A percentile compares a stretch with the other conserved stretches of the same genome.
Evolutionary conservation across 225 moss, liverwort and hornwort species (phyloP).

Genomic region (Lunularia cruciata): DNA sequence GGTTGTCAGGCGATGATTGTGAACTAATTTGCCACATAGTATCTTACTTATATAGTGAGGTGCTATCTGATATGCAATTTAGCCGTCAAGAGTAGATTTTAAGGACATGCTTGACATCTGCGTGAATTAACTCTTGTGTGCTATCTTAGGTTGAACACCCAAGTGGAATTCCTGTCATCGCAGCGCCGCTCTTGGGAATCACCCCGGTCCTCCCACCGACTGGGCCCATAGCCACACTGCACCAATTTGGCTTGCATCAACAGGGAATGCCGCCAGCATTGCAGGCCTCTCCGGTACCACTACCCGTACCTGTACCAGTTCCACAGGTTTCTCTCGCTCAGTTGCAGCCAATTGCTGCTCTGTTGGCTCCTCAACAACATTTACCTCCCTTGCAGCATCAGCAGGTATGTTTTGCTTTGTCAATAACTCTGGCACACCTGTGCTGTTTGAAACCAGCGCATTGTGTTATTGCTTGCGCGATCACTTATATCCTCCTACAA

Average conservation of each 20-base stretch:
- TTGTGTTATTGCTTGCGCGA: too few species aligned
- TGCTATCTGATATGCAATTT: too few species aligned
- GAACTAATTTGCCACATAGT: too few species aligned
- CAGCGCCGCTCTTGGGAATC: constrained; percentile 54
- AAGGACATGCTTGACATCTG: too few species aligned
- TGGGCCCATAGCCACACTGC: constrained; percentile 59
- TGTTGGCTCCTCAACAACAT: constrained; percentile 61
- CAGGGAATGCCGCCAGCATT: constrained; percentile 56
- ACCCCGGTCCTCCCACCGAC: constrained; percentile 58
- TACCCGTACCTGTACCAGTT: too few species aligned
- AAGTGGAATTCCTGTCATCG: constrained; percentile 61
- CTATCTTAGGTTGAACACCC: constrained; percentile 67
- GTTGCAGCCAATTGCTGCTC: constrained; percentile 64
- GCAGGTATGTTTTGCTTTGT: constrained; percentile 47
- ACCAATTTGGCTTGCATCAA: constrained; percentile 72
- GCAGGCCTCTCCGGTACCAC: constrained; percentile 53
- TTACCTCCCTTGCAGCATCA: constrained; percentile 55
- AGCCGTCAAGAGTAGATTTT: too few species aligned
- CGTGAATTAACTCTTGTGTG: too few species aligned
- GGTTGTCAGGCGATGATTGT: too few species aligned
- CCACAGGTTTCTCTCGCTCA: constrained; percentile 56
- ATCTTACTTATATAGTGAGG: too few species aligned
- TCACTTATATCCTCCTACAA: too few species aligned
- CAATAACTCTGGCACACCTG: too few species aligned
- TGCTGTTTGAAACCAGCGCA: too few species aligned